Percentiles rank a stretch among this genome's conserved stretches.
These are phyloP conservation scores for Takakia lepidozioides DNA, from an alignment of 225 moss, liverwort and hornwort genomes.

Conservation along the genomic window DNA sequence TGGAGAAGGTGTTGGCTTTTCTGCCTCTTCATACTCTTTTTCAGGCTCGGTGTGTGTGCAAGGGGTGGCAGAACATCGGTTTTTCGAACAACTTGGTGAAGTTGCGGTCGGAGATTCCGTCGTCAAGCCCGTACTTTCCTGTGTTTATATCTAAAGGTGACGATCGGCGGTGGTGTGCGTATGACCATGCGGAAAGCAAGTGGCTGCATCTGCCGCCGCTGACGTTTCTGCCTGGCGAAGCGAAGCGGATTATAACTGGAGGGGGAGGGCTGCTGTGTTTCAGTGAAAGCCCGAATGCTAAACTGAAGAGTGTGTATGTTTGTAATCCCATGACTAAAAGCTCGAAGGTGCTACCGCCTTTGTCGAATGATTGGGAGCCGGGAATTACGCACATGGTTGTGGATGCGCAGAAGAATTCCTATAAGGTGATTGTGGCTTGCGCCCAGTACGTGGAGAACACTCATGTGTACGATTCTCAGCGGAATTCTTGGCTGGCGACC, in stretches of 20 bases:
- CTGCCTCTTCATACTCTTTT: conserved; percentile 48
- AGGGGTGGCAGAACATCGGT: conserved; percentile 44
- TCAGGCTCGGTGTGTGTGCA: conserved; percentile 54
- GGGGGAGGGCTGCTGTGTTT: conserved; percentile 44
- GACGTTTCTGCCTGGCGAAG: conserved; percentile 46
- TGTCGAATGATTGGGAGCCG: conserved; percentile 36
- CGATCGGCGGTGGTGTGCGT: conserved; percentile 58
- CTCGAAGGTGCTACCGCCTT: conserved; percentile 25
- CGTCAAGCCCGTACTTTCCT: conserved; percentile 38
- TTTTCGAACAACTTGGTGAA: conserved; percentile 52
- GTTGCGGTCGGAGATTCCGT: conserved; percentile 44
- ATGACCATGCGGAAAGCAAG: conserved; percentile 38
- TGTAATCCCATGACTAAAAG: conserved; percentile 52
- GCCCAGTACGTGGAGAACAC: conserved; percentile 42
- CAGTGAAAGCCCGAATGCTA: conserved; percentile 28
- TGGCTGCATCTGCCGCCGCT: conserved; percentile 56
- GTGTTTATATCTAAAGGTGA: conserved; percentile 42
- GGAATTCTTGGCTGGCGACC: conserved; percentile 40
- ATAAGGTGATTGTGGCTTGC: conserved; percentile 40
- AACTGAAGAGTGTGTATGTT: conserved; percentile 22
- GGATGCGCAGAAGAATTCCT: conserved; percentile 30
- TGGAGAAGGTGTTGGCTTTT: conserved; percentile 57
- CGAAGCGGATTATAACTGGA: conserved; percentile 40
- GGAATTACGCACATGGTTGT: conserved; percentile 59
- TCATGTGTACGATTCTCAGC: conserved; percentile 51